Percentiles rank a stretch among this genome's conserved stretches.
phyloP scores from a whole-genome alignment of 139 green algal species.

The Coelastrella sp. region DNA sequence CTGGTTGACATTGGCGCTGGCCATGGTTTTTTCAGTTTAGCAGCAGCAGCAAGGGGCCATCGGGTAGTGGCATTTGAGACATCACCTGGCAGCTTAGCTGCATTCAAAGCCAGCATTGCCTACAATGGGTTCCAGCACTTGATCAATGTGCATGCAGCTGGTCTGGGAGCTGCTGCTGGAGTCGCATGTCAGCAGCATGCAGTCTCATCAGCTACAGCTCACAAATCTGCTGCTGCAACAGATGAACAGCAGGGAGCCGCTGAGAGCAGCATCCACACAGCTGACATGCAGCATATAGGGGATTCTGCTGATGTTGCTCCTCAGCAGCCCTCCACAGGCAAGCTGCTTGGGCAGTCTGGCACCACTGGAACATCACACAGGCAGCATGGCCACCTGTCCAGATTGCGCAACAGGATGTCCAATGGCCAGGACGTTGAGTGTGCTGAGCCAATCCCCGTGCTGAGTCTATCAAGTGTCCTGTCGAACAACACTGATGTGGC shows the following conservation, averaged over 20 bases:
- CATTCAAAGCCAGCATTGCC: slow-evolving; percentile 67
- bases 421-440: background rate
- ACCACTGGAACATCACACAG: background rate
- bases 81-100: slow-evolving; percentile 56
- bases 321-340: no score
- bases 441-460: background rate
- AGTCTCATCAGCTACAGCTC: no score
- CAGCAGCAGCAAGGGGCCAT: slow-evolving; percentile 79
- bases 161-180: slow-evolving; percentile 55
- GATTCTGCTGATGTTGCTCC: no score
- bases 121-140: slow-evolving; percentile 81
- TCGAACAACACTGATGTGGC: slow-evolving; percentile 57
- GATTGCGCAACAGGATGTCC: background rate
- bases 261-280: no score
- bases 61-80: slow-evolving; percentile 82
- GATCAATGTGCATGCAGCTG: slow-evolving; percentile 55
- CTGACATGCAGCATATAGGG: no score
- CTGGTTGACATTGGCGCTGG: slow-evolving; percentile 87
- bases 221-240: no score
- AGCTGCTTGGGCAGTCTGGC: no score
- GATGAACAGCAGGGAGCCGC: no score
- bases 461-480: slow-evolving; percentile 31
- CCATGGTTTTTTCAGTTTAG: slow-evolving; percentile 80
- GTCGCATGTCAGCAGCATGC: slow-evolving; percentile 51
- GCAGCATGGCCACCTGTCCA: slow-evolving; percentile 46